These are phyloP conservation scores for Colletotrichum sp. DNA, from an alignment of 2,329 filamentous ascomycete genomes.

Conservation along the genomic window DNA sequence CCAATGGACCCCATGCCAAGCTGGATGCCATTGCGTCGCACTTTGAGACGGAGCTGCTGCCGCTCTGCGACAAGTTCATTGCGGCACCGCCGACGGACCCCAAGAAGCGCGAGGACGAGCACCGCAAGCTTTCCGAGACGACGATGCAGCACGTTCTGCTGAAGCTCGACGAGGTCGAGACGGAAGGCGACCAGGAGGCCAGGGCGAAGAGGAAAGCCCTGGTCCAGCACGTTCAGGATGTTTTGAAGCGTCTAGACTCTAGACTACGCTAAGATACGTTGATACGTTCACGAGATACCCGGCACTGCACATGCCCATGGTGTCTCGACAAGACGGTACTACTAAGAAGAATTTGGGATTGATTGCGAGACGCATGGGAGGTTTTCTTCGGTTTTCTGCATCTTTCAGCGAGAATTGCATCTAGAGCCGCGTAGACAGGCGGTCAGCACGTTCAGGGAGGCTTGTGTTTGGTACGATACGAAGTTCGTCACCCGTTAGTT, in stretches of 20 bases:
- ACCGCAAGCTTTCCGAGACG: conserved; percentile 77
- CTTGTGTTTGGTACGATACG: background rate
- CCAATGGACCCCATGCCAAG: conserved; percentile 60
- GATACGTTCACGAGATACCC: background rate
- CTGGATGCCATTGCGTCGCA: conserved; percentile 69
- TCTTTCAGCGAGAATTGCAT: conserved; percentile 21
- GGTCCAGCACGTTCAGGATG: conserved; percentile 72
- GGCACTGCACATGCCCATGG: background rate
- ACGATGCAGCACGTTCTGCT: conserved; percentile 77
- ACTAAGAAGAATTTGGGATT: background rate
- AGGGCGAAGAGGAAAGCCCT: conserved; percentile 72
- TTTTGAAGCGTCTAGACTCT: conserved; percentile 70
- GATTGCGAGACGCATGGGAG: background rate
- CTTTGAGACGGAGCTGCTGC: conserved; percentile 69
- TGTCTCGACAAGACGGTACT: conserved; percentile 5
- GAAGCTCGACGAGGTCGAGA: conserved; percentile 79
- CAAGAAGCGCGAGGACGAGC: conserved; percentile 75
- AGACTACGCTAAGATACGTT: background rate
- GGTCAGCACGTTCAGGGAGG: background rate
- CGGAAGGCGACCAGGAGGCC: conserved; percentile 70
- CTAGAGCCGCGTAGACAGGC: conserved; percentile 8
- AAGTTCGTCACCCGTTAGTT: background rate
- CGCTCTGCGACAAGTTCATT: conserved; percentile 67
- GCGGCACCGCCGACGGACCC: conserved; percentile 66
- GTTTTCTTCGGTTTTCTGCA: conserved; percentile 1